Evolutionary conservation across 1,139 yeast genomes (phyloP), one percentile per base, ranked within the genome.

Genomic region (Suhomyces anneliseae): DNA sequence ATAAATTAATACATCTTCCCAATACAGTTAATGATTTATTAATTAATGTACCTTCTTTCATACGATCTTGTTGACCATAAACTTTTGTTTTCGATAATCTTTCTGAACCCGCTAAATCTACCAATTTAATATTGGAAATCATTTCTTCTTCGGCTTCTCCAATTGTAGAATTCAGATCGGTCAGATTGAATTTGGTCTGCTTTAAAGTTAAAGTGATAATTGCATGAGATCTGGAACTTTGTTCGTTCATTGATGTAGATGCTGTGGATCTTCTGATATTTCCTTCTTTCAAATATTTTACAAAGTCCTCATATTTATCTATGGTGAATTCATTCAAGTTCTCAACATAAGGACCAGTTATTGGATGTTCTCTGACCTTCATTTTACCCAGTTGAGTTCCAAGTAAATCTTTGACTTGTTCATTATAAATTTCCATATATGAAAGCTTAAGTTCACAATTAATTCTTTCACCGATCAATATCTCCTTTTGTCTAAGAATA

Each of bases 81-180:
- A 86, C 77, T 27, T 87, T 87, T 0, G 89, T 81, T 15, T 83
- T 75, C 15, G 70, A 63, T 7, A 85, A 80, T 48, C 93, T 70
- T 60, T 87, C 96, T 0, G 92, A 84, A 0, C 96, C 96, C 0
- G 96, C 96, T 55, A 87, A 69, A 66, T 87, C 95, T 1, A 87
- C 93, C 32, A 87, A 70, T 50, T 88, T 76, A 36, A 87, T 72
- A 51, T 81, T 79, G 1, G 93, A 84, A 3, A 72, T 57, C 56
- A 72, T 66, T 37, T 82, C 78, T 54, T 78, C 83, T 32, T 78
- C 80, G 19, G 85, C 82, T 8, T 78, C 74, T 2, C 79, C 78
- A 35, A 78, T 70, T 24, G 51, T 49, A 29, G 39, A 67, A 11
- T 65, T 51, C n/a, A 48, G 37, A 7, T 49, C 55, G 5, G 48